These are phyloP conservation scores for Rutstroemia sp. DNA, from an alignment of 2,329 filamentous ascomycete species.

Conservation along the genomic window DNA sequence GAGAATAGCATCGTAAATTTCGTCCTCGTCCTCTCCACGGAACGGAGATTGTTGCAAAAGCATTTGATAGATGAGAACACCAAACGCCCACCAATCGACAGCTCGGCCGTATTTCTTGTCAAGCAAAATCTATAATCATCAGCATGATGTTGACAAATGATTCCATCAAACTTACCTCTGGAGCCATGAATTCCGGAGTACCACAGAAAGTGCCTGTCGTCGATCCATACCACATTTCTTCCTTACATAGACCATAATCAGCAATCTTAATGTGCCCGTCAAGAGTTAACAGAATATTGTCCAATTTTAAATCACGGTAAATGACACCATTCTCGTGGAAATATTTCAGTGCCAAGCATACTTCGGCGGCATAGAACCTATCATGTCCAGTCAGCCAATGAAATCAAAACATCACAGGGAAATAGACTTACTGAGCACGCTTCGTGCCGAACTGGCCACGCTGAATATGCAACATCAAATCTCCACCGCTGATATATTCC, in stretches of 20 bases:
- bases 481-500: constrained; percentile 98
- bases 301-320: constrained; percentile 75
- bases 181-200: constrained; percentile 99
- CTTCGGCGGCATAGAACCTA: constrained; percentile 94
- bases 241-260: constrained; percentile 98
- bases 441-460: constrained; percentile 93
- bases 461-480: constrained; percentile 98
- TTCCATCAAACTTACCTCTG: constrained; percentile 58
- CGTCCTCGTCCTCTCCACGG: constrained; percentile 96
- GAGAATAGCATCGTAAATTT: constrained; percentile 98
- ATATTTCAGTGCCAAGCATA: constrained; percentile 94
- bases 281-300: constrained; percentile 86
- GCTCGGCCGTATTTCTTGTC: constrained; percentile 98
- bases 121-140: constrained; percentile 64
- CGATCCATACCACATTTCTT: constrained; percentile 98
- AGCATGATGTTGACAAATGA: constrained; percentile 23
- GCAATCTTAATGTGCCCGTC: constrained; percentile 98
- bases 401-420: constrained; percentile 1
- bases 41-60: constrained; percentile 97
- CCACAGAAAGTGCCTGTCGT: constrained; percentile 98
- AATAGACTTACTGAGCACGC: constrained; percentile 72
- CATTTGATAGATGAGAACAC: constrained; percentile 99
- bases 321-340: constrained; percentile 99
- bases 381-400: constrained; percentile 14
- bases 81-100: constrained; percentile 99